Percentiles rank a stretch among this genome's conserved stretches.
These are phyloP conservation scores for Entamoeba nuttalli DNA, from an alignment of 208 protist species.

Conservation along the genomic window DNA sequence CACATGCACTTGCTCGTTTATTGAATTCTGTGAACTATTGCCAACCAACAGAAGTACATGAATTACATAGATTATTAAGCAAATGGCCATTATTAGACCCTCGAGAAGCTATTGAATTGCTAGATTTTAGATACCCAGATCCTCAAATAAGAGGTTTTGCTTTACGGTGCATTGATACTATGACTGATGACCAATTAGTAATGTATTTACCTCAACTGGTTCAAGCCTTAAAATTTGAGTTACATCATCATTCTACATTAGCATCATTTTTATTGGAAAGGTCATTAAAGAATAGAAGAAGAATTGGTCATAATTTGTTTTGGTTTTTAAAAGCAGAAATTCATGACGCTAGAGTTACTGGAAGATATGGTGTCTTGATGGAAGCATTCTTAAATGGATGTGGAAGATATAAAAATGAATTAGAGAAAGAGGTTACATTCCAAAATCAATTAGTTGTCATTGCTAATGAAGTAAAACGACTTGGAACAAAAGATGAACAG, in stretches of 20 bases:
- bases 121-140: not conserved
- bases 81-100: not conserved
- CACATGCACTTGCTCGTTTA: not conserved
- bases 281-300: not conserved
- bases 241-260: not conserved
- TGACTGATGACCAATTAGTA: not conserved
- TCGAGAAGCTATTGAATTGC: not conserved
- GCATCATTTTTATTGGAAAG: not conserved
- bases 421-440: not conserved
- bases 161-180: not conserved
- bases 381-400: not conserved
- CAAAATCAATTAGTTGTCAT: not conserved
- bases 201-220: not conserved
- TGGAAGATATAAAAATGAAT: not conserved
- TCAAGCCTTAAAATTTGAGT: not conserved
- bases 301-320: not conserved
- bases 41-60: not conserved
- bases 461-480: not conserved
- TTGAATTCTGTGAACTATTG: not conserved
- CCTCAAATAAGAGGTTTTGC: not conserved
- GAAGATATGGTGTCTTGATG: not conserved
- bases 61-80: not conserved
- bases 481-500: not conserved
- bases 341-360: not conserved
- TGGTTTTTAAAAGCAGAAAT: conserved; percentile 10